Evolutionary conservation across 345 rosid species (phyloP).

Genomic region (Mallotus nudiflorus): DNA sequence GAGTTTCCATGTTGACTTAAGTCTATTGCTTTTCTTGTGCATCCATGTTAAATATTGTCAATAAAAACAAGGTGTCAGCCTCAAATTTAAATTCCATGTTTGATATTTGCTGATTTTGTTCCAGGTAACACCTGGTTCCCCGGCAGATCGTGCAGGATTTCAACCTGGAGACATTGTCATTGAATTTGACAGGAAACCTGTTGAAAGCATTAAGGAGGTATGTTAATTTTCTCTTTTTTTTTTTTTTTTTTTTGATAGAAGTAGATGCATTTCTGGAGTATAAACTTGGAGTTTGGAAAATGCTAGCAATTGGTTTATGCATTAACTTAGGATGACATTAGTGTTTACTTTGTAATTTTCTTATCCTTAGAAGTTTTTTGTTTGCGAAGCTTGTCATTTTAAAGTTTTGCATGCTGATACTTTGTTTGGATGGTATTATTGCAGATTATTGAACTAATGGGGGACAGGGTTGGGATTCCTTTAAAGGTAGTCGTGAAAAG

Average conservation of each 20-base stretch:
- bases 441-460: slow-evolving; percentile 75
- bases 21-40: not conserved
- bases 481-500: slow-evolving; percentile 62
- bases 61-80: not conserved
- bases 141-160: slow-evolving; percentile 84
- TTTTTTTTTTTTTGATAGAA: not conserved
- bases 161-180: slow-evolving; percentile 79
- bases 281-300: not conserved
- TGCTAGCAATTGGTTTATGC: not conserved
- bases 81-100: not conserved
- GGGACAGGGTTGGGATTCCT: slow-evolving; percentile 56
- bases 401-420: not conserved
- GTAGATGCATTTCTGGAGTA: not conserved
- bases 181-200: slow-evolving; percentile 72
- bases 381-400: not conserved
- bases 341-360: not conserved
- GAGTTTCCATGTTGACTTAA: not conserved
- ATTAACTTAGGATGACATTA: not conserved
- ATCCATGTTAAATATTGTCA: not conserved
- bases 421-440: slow-evolving; percentile 3
- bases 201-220: slow-evolving; percentile 77
- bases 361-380: not conserved
- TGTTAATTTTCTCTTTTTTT: not conserved
- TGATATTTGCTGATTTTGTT: not conserved
- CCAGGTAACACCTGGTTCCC: slow-evolving; percentile 89